Evolutionary conservation across 768 basidiomycete genomes (phyloP), one percentile per base, ranked within the genome.

Genomic region (Fistulinella prunicolor): DNA sequence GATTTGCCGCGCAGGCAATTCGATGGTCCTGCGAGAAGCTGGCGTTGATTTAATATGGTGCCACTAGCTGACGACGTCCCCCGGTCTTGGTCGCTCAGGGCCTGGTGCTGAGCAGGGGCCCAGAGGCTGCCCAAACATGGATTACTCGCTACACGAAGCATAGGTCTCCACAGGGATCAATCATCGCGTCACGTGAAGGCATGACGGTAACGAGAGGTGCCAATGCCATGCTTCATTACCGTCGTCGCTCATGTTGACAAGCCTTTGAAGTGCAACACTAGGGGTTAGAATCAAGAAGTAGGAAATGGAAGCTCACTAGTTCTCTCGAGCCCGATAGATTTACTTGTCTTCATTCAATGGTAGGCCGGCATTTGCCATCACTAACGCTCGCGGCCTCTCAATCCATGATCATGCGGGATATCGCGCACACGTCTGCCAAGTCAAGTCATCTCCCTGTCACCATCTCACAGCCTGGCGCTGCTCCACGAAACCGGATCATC

Each of bases 41-140:
- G n/a, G 16, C 0, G 29, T 12, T 29, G 42, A 9, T 43, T 46
- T 41, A 38, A 50, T 21, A 42, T 20, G 26, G 3, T 8, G 21
- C 16, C 20, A 19, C 17, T 30, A 12, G 28, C 12, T 17, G 39
- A 42, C 14, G 19, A 10, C 6, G 20, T 26, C 40, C 20, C 12
- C n/a, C n/a, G n/a, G 7, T 12, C 3, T 23, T n/a, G 35, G 13
- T 17, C 4, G 28, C 9, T 46, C 34, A 13, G 34, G 17, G 22
- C 4, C 13, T 36, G 22, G 16, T 8, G 6, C 4, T 14, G 26
- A 43, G 22, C 12, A 22, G 19, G 36, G 35, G 38, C 34, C 17
- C 29, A 35, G 24, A 24, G 36, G n/a, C 16, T 28, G 19, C 29
- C 54, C 39, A 59, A 60, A 59, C 44, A 29, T 26, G 36, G 48